A percentile compares a stretch with the other conserved stretches of the same genome.
These are phyloP conservation scores for Urtica urens DNA, from an alignment of 306 rosid genomes.

Conservation along the genomic window DNA sequence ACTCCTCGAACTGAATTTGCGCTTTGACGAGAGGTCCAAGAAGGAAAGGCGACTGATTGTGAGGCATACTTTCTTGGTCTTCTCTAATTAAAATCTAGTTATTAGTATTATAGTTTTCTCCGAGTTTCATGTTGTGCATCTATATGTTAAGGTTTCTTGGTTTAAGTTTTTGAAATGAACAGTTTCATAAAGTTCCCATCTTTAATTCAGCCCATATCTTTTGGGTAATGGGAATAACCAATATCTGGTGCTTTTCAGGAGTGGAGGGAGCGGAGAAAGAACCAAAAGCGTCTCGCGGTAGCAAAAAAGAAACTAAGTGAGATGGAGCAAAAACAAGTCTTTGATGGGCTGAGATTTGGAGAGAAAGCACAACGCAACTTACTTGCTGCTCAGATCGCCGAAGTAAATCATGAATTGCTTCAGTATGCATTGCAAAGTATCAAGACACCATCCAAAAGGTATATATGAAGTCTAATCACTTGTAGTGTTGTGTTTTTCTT, in stretches of 20 bases:
- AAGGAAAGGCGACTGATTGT: slow-evolving; percentile 95
- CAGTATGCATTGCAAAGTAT: slow-evolving; percentile 47
- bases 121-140: not conserved
- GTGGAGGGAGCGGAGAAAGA: slow-evolving; percentile 88
- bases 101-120: not conserved
- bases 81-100: slow-evolving; percentile 20
- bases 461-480: slow-evolving; percentile 23
- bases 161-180: not conserved
- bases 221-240: too few species aligned
- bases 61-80: slow-evolving; percentile 53
- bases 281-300: slow-evolving; percentile 64
- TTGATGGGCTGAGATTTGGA: slow-evolving; percentile 66
- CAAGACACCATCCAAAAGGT: slow-evolving; percentile 47
- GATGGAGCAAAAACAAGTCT: slow-evolving; percentile 75
- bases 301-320: slow-evolving; percentile 83
- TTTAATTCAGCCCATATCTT: slow-evolving; percentile 7
- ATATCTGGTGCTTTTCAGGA: slow-evolving; percentile 43
- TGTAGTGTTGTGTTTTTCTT: not conserved
- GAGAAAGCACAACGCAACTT: slow-evolving; percentile 66
- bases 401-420: slow-evolving; percentile 57
- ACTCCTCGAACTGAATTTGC: slow-evolving; percentile 75
- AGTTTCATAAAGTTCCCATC: not conserved
- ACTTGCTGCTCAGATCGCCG: slow-evolving; percentile 74
- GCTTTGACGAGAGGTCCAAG: slow-evolving; percentile 71
- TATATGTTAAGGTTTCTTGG: not conserved